Base-by-base conservation (phyloP, 2,329 filamentous ascomycete genomes). In the Aspergillus pseudotamarii region DNA sequence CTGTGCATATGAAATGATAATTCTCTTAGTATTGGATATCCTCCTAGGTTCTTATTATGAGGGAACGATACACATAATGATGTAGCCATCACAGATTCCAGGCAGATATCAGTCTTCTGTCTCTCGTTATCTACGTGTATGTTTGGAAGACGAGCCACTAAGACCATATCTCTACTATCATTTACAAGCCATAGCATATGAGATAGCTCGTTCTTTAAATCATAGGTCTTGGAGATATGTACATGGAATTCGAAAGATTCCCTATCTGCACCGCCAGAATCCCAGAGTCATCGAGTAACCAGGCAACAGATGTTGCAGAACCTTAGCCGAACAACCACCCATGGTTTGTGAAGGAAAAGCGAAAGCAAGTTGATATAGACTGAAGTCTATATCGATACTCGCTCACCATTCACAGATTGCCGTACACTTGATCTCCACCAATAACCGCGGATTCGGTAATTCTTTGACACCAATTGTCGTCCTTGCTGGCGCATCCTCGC, bases 361-460 rank as follows among this genome's bases (percentile, higher is more conserved):
- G 38, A 9, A 9, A 41, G 2, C 12, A 12, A 46, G 43, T 10
- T 1, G 12, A 46, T 46, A 3, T 6, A 12, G 4, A 11, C 21
- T 46, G 4, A 12, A 46, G 14, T 16, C 43, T 23, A 12, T 11
- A 21, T 46, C 10, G n/a, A 46, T 2, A 28, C 10, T 16, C 45
- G n/a, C 21, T 12, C 96, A 96, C 73, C 93, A 96, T 69, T 48
- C 46, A 43, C 59, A 64, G 55, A 67, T 55, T 12, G 54, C 64
- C 3, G 65, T 68, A 58, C 67, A 71, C 58, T 71, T 71, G 36
- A 71, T 71, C 59, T 71, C 69, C 30, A 69, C 69, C 43, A 69
- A 26, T 30, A 69, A 64, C 43, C 68, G 62, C 43, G 64, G 63
- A 46, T 68, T 64, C 9, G 67, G 68, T 57, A 71, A 60, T 32